These are phyloP conservation scores for Backusella australiensis DNA, from an alignment of 192 early-diverging fungal species.

Conservation along the genomic window DNA sequence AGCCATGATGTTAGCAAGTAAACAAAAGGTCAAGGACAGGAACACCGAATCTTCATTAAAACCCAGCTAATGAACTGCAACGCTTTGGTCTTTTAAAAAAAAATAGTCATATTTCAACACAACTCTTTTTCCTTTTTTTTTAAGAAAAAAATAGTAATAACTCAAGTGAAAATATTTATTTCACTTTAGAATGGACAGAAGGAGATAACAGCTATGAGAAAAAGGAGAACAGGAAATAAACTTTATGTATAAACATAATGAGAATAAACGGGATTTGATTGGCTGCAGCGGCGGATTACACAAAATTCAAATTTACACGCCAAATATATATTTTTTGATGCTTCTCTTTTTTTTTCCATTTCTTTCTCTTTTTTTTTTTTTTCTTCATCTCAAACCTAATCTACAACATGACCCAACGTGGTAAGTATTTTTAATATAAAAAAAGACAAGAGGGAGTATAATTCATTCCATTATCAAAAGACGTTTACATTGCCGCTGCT, in stretches of 20 bases:
- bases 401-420: constrained; percentile 18
- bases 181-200: neutral
- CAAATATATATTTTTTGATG: constrained; percentile 7
- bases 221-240: constrained; percentile 10
- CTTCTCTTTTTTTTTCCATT: neutral
- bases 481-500: constrained; percentile 89
- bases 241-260: neutral
- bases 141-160: neutral
- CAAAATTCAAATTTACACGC: neutral
- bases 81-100: neutral
- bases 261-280: neutral
- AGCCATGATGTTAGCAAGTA: neutral
- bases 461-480: constrained; percentile 18
- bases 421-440: neutral
- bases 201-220: neutral
- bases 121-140: neutral
- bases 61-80: constrained; percentile 1
- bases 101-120: neutral
- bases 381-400: neutral
- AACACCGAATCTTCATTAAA: constrained; percentile 1
- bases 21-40: constrained; percentile 9
- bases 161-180: neutral
- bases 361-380: neutral
- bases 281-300: neutral
- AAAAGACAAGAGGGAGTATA: neutral